phyloP scores from a whole-genome alignment of 1,284 basidiomycete species.

The Dichomitus squalens region DNA sequence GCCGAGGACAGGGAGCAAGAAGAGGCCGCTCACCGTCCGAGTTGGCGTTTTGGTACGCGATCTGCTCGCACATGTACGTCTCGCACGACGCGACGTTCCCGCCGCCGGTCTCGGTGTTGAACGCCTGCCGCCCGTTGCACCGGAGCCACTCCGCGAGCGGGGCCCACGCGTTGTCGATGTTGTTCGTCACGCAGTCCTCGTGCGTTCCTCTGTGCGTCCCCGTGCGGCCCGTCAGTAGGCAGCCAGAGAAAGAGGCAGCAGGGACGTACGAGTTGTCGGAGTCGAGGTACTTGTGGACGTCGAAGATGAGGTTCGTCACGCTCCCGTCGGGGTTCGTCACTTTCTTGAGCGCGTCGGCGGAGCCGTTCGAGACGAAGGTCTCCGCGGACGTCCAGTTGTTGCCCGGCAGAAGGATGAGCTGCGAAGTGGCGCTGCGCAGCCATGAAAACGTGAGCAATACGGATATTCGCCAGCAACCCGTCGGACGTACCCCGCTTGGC shows the following conservation, averaged over 20 bases:
- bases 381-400: slow-evolving; percentile 54
- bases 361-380: slow-evolving; percentile 57
- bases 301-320: slow-evolving; percentile 53
- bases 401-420: slow-evolving; percentile 57
- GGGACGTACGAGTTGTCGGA: slow-evolving; percentile 50
- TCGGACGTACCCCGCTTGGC: slow-evolving; percentile 42
- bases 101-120: slow-evolving; percentile 67
- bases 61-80: slow-evolving; percentile 47
- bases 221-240: not conserved
- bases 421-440: slow-evolving; percentile 44
- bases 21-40: slow-evolving; percentile 42
- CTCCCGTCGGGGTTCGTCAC: slow-evolving; percentile 57
- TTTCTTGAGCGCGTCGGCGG: slow-evolving; percentile 49
- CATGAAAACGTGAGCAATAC: not conserved
- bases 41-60: slow-evolving; percentile 53
- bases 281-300: slow-evolving; percentile 70
- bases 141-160: slow-evolving; percentile 54
- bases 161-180: slow-evolving; percentile 50
- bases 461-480: not conserved
- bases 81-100: slow-evolving; percentile 53
- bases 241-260: slow-evolving; percentile 21
- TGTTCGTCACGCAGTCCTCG: slow-evolving; percentile 50
- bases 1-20: not conserved
- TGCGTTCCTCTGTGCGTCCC: slow-evolving; percentile 34
- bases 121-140: slow-evolving; percentile 55